Evolutionary conservation across 2,329 filamentous ascomycete species (phyloP), one percentile per base, ranked within the genome.

Genomic region (Alternaria novae-zelandiae): DNA sequence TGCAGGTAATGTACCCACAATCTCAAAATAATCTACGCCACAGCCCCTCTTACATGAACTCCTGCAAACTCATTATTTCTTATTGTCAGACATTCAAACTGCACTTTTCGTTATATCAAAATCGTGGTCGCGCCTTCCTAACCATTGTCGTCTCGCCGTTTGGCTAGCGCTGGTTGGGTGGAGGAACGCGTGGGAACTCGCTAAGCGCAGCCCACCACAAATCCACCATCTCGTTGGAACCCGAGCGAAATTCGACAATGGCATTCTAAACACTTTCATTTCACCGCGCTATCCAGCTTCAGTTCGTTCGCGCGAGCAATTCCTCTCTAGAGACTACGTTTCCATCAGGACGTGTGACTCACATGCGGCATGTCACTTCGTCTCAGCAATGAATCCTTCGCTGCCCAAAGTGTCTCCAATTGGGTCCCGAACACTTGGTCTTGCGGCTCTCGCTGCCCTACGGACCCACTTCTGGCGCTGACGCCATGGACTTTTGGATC

Each of bases 371-470:
- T 26, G 49, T 61, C 57, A 66, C 50, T 44, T 41, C 23, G 59
- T 53, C 50, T 53, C 56, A 56, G 50, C 32, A 44, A 53, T 58
- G 53, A 58, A 56, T 59, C 59, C 61, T 67, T 73, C 66, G 71
- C 70, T 69, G 71, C 71, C 71, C 70, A 67, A 74, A 65, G 45
- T 15, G 30, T 45, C 53, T 63, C 59, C 71, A 60, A 69, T 74
- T 73, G 71, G 71, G 69, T 71, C 70, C 70, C 71, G 49, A 55
- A 32, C 56, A 58, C 58, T 57, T 51, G 56, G 53, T 54, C 58
- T 64, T 66, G 68, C 64, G 68, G 69, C 69, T 72, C 70, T 70
- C 57, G 67, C 69, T 73, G 71, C 71, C 71, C 66, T 73, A 71
- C 64, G 63, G 70, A 57, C 67, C 71, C 71, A 74, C 71, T 54